Evolutionary conservation across 2,329 filamentous ascomycete genomes (phyloP), one percentile per base, ranked within the genome.

Genomic region (Paraphaeosphaeria sporulosa): DNA sequence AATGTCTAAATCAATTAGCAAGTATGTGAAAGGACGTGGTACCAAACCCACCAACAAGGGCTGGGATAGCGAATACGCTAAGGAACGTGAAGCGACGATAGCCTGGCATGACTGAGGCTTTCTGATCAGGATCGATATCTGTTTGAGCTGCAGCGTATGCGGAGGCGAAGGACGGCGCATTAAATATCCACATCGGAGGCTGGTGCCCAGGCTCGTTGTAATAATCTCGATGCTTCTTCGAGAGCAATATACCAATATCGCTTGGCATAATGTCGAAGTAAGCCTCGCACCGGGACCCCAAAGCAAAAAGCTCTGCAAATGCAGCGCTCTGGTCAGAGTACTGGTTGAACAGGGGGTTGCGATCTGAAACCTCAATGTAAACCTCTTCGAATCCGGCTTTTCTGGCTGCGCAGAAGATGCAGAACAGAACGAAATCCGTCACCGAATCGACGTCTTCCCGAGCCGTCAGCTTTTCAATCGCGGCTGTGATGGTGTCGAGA

Each of bases 251-350:
- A 17, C 75, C 75, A 52, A 78, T 77, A 44, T 74, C 71, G 61
- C 73, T 78, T 1, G 71, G 76, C 44, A 67, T 70, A 51, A 89
- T 81, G 60, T 86, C 86, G 59, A 89, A 87, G 67, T 88, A 89
- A 0, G 84, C 80, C 61, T 88, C 86, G 67, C 87, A 89, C 56
- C 86, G 84, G 3, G 87, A 89, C 1, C 87, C 87, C 1, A 89
- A 77, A 0, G 86, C 87, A 73, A 87, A 89, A 0, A 87, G 82
- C 69, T 89, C 87, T 0, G 87, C 84, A 66, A 89, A 89, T 7
- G 86, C 86, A 34, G 86, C 87, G 15, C 87, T 86, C 71, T 89
- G 87, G 58, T 89, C 87, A 1, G 86, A 79, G 58, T 87, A 86
- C 21, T 83, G 80, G 56, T 87, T 85, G 72, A 87, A 87, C 10